Evolutionary conservation across 495 filamentous ascomycete species (phyloP), one percentile per base, ranked within the genome.

Genomic region (Penicillium subrubescens): DNA sequence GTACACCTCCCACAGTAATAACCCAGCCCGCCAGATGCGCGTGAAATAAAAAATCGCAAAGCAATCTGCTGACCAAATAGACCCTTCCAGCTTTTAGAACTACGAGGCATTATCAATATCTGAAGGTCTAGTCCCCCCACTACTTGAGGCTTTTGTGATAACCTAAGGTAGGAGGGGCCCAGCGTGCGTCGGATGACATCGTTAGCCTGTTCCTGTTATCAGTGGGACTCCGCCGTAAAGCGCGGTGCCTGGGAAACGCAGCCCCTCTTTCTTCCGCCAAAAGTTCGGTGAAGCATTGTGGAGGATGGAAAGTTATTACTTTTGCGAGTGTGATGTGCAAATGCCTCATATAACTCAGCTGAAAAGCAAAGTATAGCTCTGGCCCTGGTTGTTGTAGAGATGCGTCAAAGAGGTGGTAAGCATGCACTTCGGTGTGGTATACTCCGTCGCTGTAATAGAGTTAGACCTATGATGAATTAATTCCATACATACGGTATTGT

Each of bases 11-110:
- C 1, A 43, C 8, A 11, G 12, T 44, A 27, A 56, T 6, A 2
- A 48, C 21, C 43, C 25, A 52, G 57, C 53, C 19, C 58, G 63
- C 63, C 53, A 43, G 34, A 66, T 39, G 63, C 63, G 63, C 48
- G n/a, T 27, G 21, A 50, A 34, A 31, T n/a, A 25, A 59, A 62
- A 62, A 60, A 44, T 25, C 5, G 4, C 56, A 5, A 37, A 12
- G 52, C 17, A 25, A 62, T 29, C 46, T 23, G 25, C 10, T 21
- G 37, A 27, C 7, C 60, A 8, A 27, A 29, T 15, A 11, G 27
- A 25, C 14, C 12, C 50, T 53, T n/a, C 31, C 31, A 33, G 27
- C 37, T 58, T 25, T 27, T 27, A 27, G 37, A 29, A 58, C 33
- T 51, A 63, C 33, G 54, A 52, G 41, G 44, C 61, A 52, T 54